Evolutionary conservation across 2,329 filamentous ascomycete species (phyloP).

Genomic region (Calycina herbarum): DNA sequence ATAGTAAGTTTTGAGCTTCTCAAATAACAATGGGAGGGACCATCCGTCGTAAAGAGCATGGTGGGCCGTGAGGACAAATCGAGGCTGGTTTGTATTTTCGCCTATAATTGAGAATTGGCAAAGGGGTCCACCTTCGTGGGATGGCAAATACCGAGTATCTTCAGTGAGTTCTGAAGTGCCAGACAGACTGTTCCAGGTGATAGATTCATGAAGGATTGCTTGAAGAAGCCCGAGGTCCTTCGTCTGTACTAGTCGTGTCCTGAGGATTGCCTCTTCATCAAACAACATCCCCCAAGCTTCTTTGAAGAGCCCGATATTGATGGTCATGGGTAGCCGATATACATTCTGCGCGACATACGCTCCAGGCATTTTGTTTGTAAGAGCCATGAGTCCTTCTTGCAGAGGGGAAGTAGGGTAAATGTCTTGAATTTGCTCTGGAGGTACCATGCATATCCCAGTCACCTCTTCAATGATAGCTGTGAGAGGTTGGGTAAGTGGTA

Average conservation of each 20-base stretch:
- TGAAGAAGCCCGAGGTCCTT: constrained; percentile 18
- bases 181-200: constrained; percentile 13
- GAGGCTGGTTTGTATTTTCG: constrained; percentile 24
- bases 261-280: constrained; percentile 33
- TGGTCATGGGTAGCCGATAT: constrained; percentile 21
- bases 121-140: constrained; percentile 12
- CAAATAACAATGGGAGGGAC: constrained; percentile 37
- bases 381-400: constrained; percentile 42
- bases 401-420: constrained; percentile 41
- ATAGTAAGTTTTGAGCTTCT: constrained; percentile 15
- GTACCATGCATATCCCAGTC: constrained; percentile 25
- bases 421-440: constrained; percentile 34
- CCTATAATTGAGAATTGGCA: constrained; percentile 15
- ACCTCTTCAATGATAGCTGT: constrained; percentile 4
- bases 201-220: constrained; percentile 19
- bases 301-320: constrained; percentile 27
- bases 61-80: constrained; percentile 50
- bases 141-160: constrained; percentile 9
- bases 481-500: constrained; percentile 12
- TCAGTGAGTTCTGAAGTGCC: constrained; percentile 11
- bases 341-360: constrained; percentile 39
- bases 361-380: constrained; percentile 36
- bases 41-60: constrained; percentile 54
- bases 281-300: constrained; percentile 33
- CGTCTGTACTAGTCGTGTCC: constrained; percentile 35